Conservation (phyloP, 2,329 filamentous ascomycete genomes). For the Ophiocordyceps camponoti-leonardi region DNA sequence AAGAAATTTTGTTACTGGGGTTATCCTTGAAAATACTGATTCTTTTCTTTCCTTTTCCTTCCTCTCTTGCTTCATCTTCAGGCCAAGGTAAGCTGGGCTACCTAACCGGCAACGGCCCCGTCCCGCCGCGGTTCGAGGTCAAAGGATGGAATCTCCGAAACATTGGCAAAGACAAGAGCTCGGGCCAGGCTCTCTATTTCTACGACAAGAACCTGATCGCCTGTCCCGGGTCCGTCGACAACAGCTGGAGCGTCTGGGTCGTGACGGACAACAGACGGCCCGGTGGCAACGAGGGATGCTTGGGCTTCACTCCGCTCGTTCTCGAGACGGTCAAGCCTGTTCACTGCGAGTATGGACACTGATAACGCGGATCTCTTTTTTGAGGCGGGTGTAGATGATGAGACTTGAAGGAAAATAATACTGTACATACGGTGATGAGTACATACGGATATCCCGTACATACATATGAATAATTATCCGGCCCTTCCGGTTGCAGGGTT, state of each 20-base stretch:
- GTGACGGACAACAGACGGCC: constrained; percentile 14
- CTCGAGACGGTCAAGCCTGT: constrained; percentile 12
- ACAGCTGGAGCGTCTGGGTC: constrained; percentile 24
- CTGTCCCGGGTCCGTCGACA: constrained; percentile 29
- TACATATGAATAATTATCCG: too few species aligned
- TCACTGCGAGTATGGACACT: constrained; percentile 17
- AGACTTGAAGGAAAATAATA: background rate
- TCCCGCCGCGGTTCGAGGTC: constrained; percentile 24
- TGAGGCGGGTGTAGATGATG: background rate
- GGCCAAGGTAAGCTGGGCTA: constrained; percentile 37
- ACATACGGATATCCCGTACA: too few species aligned
- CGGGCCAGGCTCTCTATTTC: constrained; percentile 20
- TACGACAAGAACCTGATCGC: constrained; percentile 27
- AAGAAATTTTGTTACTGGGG: too few species aligned
- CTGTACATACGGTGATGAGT: too few species aligned
- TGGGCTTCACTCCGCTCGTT: constrained; percentile 16
- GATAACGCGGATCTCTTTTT: too few species aligned
- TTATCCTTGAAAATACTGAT: background rate
- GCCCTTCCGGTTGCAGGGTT: too few species aligned
- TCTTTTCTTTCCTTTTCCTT: background rate
- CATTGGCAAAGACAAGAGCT: constrained; percentile 21
- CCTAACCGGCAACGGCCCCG: constrained; percentile 23
- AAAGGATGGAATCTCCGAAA: constrained; percentile 31
- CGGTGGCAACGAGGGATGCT: constrained; percentile 18
- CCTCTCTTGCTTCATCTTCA: constrained; percentile 5